A percentile compares a stretch with the other conserved stretches of the same genome.
Conservation (phyloP, 2,329 filamentous ascomycete genomes). For the Penicillium oxalicum region DNA sequence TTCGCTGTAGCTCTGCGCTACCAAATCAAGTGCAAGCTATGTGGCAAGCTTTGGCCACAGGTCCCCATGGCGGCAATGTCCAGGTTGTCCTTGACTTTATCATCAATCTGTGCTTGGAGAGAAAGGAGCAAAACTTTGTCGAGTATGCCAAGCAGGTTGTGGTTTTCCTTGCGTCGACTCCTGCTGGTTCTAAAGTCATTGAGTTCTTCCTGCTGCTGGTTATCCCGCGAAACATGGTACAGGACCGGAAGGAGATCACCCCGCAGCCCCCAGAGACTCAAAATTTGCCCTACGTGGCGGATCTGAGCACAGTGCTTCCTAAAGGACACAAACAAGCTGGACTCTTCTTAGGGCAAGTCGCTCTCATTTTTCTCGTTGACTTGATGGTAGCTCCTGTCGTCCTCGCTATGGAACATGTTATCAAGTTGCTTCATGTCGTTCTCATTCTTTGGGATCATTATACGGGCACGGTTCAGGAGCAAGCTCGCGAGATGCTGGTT, state of each 20-base stretch:
- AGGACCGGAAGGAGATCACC: slow-evolving; percentile 69
- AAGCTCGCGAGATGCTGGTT: slow-evolving; percentile 94
- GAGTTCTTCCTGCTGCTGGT: slow-evolving; percentile 91
- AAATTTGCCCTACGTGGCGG: slow-evolving; percentile 81
- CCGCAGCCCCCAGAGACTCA: slow-evolving; percentile 62
- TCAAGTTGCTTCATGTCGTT: slow-evolving; percentile 81
- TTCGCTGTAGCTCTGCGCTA: slow-evolving; percentile 77
- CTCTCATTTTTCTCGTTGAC: slow-evolving; percentile 88
- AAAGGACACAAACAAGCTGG: slow-evolving; percentile 86
- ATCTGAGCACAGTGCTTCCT: slow-evolving; percentile 71
- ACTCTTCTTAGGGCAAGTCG: slow-evolving; percentile 86
- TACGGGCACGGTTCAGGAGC: slow-evolving; percentile 87
- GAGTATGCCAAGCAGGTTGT: slow-evolving; percentile 98
- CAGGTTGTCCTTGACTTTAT: slow-evolving; percentile 94
- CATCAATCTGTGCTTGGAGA: slow-evolving; percentile 85
- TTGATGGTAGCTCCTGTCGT: slow-evolving; percentile 90
- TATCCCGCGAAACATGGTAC: slow-evolving; percentile 93
- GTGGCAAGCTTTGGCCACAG: slow-evolving; percentile 93
- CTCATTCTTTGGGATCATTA: slow-evolving; percentile 97
- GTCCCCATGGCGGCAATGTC: slow-evolving; percentile 88
- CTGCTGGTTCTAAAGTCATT: slow-evolving; percentile 80
- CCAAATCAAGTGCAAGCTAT: slow-evolving; percentile 97
- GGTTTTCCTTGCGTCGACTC: slow-evolving; percentile 85
- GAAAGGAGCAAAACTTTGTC: slow-evolving; percentile 95
- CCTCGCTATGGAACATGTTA: slow-evolving; percentile 70